Conservation (phyloP, 202 grass and related monocot species). For the Setaria viridis region DNA sequence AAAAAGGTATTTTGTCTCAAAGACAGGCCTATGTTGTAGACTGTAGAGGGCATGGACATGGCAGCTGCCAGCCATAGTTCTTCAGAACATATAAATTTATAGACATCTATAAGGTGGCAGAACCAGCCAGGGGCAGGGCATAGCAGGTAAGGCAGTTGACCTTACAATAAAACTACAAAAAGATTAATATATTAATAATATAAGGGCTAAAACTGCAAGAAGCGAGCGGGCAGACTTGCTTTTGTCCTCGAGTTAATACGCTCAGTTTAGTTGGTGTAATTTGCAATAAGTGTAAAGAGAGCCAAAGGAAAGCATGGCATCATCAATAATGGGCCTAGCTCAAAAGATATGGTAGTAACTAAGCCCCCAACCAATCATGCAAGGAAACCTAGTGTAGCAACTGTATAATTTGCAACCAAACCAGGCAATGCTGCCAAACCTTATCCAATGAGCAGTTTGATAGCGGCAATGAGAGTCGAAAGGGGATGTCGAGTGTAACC, state of each 20-base stretch:
- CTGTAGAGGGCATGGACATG: conserved; percentile 10
- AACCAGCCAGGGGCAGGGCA: conserved; percentile 36
- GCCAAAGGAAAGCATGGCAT: neutral
- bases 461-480: neutral
- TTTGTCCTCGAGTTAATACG: neutral
- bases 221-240: neutral
- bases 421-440: neutral
- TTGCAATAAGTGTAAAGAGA: neutral
- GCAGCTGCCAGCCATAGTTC: conserved; percentile 12
- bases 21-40: neutral
- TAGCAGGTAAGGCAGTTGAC: conserved; percentile 16
- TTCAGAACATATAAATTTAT: conserved; percentile 22
- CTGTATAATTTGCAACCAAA: neutral
- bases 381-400: conserved; percentile 2
- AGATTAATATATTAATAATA: neutral
- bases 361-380: neutral
- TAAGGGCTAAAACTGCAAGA: conserved; percentile 14
- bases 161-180: conserved; percentile 29
- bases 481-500: neutral
- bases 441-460: conserved; percentile 3
- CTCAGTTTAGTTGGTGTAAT: neutral
- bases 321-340: conserved; percentile 4
- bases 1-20: neutral
- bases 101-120: conserved; percentile 12
- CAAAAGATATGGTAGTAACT: neutral